Base-by-base conservation (phyloP, 495 filamentous ascomycete species). In the Pyrenula massariospora region DNA sequence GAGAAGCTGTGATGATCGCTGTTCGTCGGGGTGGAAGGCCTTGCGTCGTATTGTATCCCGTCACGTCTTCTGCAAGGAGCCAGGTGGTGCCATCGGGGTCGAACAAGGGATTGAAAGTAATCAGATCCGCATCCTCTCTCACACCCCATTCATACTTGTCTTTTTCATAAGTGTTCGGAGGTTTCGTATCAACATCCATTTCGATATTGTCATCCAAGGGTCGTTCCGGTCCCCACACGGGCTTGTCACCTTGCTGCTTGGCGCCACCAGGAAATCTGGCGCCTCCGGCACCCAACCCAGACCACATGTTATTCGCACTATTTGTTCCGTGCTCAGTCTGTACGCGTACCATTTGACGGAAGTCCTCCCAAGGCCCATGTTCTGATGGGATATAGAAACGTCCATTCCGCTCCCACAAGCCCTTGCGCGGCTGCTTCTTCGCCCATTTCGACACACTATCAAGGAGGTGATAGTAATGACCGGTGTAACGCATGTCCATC, bases 381-480 rank as follows among this genome's bases (percentile, higher is more conserved):
- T 91, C 81, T 5, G 82, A 77, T 1, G 93, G 93, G 50, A 98
- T 75, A 66, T 96, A 98, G 70, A 96, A 98, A 22, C 92, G 84
- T 12, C 81, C 78, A 60, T 89, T 96, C 42, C 94, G 83, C 67
- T 98, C 94, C 94, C 93, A 97, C 1, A 97, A 74, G 0, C 86
- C 86, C 69, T 93, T 95, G 0, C 93, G 79, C 0, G 93, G 90
- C 68, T 97, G 94, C 56, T 82, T 68, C 52, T 79, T 83, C 2
- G 92, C 83, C 90, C 89, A 98, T 24, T 65, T 69, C 48, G 75
- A 74, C 47, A 93, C 71, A 63, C 84, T 84, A 61, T 84, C 78
- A 64, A 97, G 87, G 22, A 97, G 74, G 60, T 96, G 86, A 68
- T 95, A 93, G 77, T 86, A 95, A 68, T 98, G 91, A n/a, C 93